Evolutionary conservation across 192 early-diverging fungal species (phyloP).

Genomic region (Mortierella alpina): DNA sequence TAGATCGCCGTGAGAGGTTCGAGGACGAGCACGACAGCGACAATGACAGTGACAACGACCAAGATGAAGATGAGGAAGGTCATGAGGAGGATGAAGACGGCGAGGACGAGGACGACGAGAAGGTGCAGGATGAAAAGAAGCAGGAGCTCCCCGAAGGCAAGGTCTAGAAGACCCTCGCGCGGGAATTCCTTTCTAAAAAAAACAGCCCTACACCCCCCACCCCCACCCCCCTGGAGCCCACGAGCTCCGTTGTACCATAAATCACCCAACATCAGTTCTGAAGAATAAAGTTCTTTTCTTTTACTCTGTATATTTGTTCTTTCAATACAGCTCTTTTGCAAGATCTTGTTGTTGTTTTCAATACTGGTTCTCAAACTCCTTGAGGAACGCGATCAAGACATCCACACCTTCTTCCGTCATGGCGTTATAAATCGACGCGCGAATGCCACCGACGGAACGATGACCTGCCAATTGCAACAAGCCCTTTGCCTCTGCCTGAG

Average conservation of each 20-base stretch:
- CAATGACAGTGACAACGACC: not conserved
- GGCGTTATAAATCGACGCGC: slow-evolving; percentile 96
- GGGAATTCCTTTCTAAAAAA: not conserved
- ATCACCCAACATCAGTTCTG: not conserved
- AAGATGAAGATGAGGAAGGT: not conserved
- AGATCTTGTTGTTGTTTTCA: not conserved
- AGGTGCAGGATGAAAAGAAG: not conserved
- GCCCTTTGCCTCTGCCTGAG: slow-evolving; percentile 77
- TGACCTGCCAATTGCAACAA: slow-evolving; percentile 96
- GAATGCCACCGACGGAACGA: slow-evolving; percentile 92
- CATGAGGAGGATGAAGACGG: slow-evolving; percentile 13
- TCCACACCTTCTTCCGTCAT: slow-evolving; percentile 87
- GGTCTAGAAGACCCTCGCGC: not conserved
- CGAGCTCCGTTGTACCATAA: too few species aligned
- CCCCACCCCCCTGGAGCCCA: not conserved
- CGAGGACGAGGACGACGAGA: not conserved
- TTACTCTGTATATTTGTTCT: not conserved
- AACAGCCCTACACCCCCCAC: not conserved
- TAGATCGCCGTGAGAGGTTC: not conserved
- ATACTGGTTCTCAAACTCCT: slow-evolving; percentile 78
- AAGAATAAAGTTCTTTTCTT: not conserved
- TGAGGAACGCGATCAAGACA: slow-evolving; percentile 82
- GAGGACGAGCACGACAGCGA: slow-evolving; percentile 1
- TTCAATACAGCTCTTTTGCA: slow-evolving; percentile 2
- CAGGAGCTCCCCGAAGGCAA: not conserved